Conservation (phyloP, 2,329 filamentous ascomycete species). For the Cladosporium phlei region DNA sequence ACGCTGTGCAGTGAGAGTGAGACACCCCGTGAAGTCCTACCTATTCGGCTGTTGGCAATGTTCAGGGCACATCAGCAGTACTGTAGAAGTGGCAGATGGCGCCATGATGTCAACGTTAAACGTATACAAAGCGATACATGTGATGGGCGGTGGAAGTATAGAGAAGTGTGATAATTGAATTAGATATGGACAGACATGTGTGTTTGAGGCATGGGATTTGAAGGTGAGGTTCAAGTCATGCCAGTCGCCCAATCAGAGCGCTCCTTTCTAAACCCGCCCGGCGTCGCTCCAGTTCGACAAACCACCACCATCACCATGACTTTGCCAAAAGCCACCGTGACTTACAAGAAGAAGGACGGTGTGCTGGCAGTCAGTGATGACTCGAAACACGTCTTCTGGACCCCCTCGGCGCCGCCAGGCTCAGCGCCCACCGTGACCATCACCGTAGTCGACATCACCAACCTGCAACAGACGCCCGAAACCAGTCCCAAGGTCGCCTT, state of each 20-base stretch:
- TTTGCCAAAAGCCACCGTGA: slow-evolving; percentile 55
- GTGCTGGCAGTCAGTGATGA: slow-evolving; percentile 70
- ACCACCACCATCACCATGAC: slow-evolving; percentile 22
- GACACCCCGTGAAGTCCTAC: too few species aligned
- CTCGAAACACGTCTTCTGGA: slow-evolving; percentile 74
- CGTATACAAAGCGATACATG: too few species aligned
- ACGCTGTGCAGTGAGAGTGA: too few species aligned
- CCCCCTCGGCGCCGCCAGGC: slow-evolving; percentile 57
- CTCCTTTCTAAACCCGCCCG: background rate
- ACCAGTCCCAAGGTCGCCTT: slow-evolving; percentile 86
- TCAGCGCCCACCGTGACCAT: slow-evolving; percentile 65
- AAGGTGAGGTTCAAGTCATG: too few species aligned
- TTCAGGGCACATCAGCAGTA: too few species aligned
- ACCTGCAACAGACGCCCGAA: slow-evolving; percentile 91
- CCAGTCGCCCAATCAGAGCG: slow-evolving; percentile 5
- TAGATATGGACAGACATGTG: too few species aligned
- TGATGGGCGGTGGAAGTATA: too few species aligned
- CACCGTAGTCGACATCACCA: slow-evolving; percentile 71
- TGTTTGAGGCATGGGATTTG: too few species aligned
- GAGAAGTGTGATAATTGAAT: too few species aligned
- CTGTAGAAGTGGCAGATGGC: too few species aligned
- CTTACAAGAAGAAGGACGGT: slow-evolving; percentile 97
- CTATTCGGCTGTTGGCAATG: too few species aligned
- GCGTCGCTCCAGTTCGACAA: slow-evolving; percentile 1
- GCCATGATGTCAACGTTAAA: too few species aligned